These are phyloP conservation scores for Globisporangium barbulae DNA, from an alignment of 352 stramenopile genomes.

Conservation along the genomic window DNA sequence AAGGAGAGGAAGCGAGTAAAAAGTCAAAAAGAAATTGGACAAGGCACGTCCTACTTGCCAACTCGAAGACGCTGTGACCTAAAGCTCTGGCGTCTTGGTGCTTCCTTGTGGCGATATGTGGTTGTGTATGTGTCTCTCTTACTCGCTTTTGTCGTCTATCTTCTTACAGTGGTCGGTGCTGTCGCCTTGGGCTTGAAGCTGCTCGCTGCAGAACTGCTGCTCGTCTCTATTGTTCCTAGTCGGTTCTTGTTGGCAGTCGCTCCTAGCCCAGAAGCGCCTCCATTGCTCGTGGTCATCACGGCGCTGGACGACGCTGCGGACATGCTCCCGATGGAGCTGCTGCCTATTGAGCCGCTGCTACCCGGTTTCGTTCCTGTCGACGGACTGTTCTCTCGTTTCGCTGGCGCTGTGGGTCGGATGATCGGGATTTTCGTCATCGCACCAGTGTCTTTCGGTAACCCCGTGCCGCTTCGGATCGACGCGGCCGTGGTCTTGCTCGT, in stretches of 20 bases:
- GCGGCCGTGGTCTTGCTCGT: conserved; percentile 34
- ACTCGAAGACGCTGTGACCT: neutral
- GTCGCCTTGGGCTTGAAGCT: conserved; percentile 32
- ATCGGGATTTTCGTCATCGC: conserved; percentile 74
- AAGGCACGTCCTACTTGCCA: neutral
- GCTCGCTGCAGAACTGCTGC: conserved; percentile 7
- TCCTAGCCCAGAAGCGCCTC: conserved; percentile 19
- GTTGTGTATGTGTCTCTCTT: conserved; percentile 4
- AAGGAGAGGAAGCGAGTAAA: neutral
- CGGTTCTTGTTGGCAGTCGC: conserved; percentile 36
- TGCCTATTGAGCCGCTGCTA: conserved; percentile 13
- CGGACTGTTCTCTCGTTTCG: conserved; percentile 66
- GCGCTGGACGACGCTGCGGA: neutral
- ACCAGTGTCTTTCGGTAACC: conserved; percentile 40
- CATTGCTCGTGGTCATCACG: conserved; percentile 7
- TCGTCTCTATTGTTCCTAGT: conserved; percentile 30
- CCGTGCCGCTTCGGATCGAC: conserved; percentile 32
- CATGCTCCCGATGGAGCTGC: conserved; percentile 13
- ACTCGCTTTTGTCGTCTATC: conserved; percentile 5
- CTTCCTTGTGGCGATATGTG: conserved; percentile 4
- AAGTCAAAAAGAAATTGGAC: neutral
- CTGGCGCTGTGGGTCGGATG: conserved; percentile 60
- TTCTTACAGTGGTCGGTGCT: conserved; percentile 25
- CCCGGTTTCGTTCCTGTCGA: conserved; percentile 48
- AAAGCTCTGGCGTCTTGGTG: neutral